Percentiles rank a stretch among this genome's conserved stretches.
phyloP scores from a whole-genome alignment of 2,329 filamentous ascomycete species.

The Trichoderma sp. region DNA sequence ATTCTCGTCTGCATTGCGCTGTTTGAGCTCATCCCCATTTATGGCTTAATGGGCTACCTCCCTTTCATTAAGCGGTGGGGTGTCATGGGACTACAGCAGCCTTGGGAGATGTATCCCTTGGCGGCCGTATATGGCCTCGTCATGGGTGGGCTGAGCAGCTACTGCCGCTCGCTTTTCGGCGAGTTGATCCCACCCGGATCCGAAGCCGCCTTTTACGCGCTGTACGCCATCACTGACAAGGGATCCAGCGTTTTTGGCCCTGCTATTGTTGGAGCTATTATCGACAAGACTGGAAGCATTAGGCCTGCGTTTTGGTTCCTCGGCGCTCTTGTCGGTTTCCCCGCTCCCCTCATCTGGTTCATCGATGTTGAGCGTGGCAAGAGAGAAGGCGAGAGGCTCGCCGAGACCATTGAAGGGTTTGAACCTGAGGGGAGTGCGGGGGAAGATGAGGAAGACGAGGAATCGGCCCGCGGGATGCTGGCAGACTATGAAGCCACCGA shows the following conservation, averaged over 20 bases:
- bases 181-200: slow-evolving; percentile 92
- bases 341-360: slow-evolving; percentile 78
- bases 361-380: slow-evolving; percentile 81
- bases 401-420: slow-evolving; percentile 56
- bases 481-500: slow-evolving; percentile 20
- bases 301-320: slow-evolving; percentile 90
- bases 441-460: slow-evolving; percentile 28
- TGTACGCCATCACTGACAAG: slow-evolving; percentile 98
- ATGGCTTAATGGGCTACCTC: slow-evolving; percentile 84
- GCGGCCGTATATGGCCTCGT: slow-evolving; percentile 91
- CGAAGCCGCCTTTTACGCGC: slow-evolving; percentile 91
- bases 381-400: slow-evolving; percentile 62
- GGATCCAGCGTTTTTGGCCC: slow-evolving; percentile 92
- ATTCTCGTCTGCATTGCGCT: slow-evolving; percentile 87
- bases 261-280: slow-evolving; percentile 88
- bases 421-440: slow-evolving; percentile 28
- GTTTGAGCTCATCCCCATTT: slow-evolving; percentile 89
- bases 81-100: slow-evolving; percentile 80
- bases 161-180: slow-evolving; percentile 88
- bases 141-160: slow-evolving; percentile 85
- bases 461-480: slow-evolving; percentile 23
- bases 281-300: slow-evolving; percentile 77
- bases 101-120: slow-evolving; percentile 95
- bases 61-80: slow-evolving; percentile 73
- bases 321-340: slow-evolving; percentile 76